phyloP scores from a whole-genome alignment of 2,329 filamentous ascomycete species.

The Neofusicoccum sp. region DNA sequence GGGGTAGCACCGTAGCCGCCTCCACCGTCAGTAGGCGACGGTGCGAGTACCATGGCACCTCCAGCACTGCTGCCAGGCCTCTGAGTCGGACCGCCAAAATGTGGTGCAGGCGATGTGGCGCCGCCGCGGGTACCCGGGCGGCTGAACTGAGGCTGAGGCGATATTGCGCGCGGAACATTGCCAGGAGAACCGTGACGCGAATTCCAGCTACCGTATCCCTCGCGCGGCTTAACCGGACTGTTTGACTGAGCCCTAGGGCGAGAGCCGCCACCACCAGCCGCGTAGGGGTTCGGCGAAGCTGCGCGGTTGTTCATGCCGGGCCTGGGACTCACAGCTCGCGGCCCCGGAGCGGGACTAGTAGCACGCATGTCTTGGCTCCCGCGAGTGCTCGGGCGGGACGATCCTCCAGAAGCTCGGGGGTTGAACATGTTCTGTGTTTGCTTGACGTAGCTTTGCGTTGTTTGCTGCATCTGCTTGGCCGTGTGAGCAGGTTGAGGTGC shows the following conservation, averaged over 20 bases:
- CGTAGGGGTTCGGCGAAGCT: constrained; percentile 65
- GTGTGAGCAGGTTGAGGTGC: constrained; percentile 91
- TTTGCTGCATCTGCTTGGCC: constrained; percentile 91
- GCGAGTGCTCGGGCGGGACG: constrained; percentile 34
- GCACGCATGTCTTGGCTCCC: constrained; percentile 44
- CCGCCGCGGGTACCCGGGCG: constrained; percentile 32
- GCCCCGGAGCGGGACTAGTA: background rate
- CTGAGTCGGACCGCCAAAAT: constrained; percentile 31
- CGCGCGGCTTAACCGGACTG: constrained; percentile 41
- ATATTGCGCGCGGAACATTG: constrained; percentile 43
- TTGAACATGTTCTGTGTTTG: constrained; percentile 80
- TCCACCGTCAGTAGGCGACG: constrained; percentile 28
- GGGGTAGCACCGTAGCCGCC: constrained; percentile 41
- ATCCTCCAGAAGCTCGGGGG: constrained; percentile 21
- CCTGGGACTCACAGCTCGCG: constrained; percentile 46
- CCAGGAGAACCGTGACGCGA: constrained; percentile 39
- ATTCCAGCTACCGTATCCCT: constrained; percentile 25
- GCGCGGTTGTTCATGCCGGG: constrained; percentile 63
- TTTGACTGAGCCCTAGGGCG: constrained; percentile 37
- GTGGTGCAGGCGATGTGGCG: constrained; percentile 12
- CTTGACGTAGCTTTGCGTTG: constrained; percentile 81
- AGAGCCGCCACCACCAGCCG: constrained; percentile 26
- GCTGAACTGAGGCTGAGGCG: constrained; percentile 53
- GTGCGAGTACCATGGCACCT: constrained; percentile 47
- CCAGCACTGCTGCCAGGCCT: constrained; percentile 48